Base-by-base conservation (phyloP, 2,329 filamentous ascomycete genomes). In the Rhynchosporium graminicola region DNA sequence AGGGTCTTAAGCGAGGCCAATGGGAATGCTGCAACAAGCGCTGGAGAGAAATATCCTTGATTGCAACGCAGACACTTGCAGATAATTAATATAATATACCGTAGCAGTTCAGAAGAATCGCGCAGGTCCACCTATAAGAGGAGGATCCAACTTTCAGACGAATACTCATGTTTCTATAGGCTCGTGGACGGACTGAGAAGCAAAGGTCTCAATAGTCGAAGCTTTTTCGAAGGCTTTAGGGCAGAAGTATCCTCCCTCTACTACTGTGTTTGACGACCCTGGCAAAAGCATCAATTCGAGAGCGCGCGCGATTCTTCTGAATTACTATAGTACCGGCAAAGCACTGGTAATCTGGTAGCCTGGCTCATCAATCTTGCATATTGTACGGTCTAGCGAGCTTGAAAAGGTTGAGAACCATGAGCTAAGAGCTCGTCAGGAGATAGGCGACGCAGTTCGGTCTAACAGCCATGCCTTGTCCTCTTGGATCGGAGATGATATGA, bases 1-100 rank as follows among this genome's bases (percentile, higher is more conserved):
- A 13, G 56, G 48, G 46, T 10, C 3, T 31, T 36, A 61, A 61
- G 59, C 54, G 55, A 64, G 50, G 38, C 62, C 59, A 64, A 59
- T 64, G 12, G 45, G 31, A 50, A 8, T 0, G 29, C 51, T 31
- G 28, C 28, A 36, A 38, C 51, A 61, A 64, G n/a, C 62, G 62
- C 62, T 59, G 40, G 42, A 54, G 38, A 28, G 20, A 45, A 42
- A 46, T 36, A 64, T 58, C 62, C 62, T 50, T 52, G 46, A 9
- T 12, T 3, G 29, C 47, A 38, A 36, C n/a, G 33, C 26, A 13
- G 50, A 33, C 28, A 38, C 57, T 51, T 60, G 57, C 61, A 59
- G 28, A 33, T 20, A 20, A 20, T 20, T 20, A 36, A 36, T 31
- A 36, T 28, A 54, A 51, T 55, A 55, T 55, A 57, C 56, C 20